Base-by-base conservation (phyloP, 176 grass and related monocot genomes). In the Thinopyrum elongatum region DNA sequence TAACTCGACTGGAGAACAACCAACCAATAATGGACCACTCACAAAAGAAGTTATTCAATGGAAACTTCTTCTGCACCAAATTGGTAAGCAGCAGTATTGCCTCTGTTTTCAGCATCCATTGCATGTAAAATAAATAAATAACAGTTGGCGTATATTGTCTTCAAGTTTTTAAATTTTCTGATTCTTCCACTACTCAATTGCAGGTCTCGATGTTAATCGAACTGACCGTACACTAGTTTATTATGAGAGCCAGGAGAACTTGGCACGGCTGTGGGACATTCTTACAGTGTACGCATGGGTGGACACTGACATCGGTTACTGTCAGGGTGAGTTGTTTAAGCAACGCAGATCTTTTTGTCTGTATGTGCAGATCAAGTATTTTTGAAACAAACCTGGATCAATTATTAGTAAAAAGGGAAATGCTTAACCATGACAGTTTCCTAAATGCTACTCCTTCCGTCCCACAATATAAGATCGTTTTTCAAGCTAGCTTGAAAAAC, bases 31-130 rank as follows among this genome's bases (percentile, higher is more conserved):
- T 60, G 86, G 71, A 68, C 85, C 70, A 17, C 42, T 85, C 30
- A 25, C 87, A 16, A 91, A 94, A 87, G 89, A 89, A 87, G 66
- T 87, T 78, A 83, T 95, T 87, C 91, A 94, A 59, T 98, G 97
- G 96, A 98, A 95, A 66, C 92, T 94, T 76, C 87, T 90, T 82
- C 90, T 98, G 51, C 97, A 98, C 89, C 97, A 98, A 89, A 98
- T 98, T 89, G 97, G 97, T 98, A 91, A 80, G 41, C 57, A 80
- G 41, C 27, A 49, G 28, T 57, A 2, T 39, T 77, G 36, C 34
- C 38, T 65, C 46, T 80, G 17, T 61, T 81, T 74, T 34, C 3
- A 58, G 22, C 42, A 82, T 68, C 75, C 27, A 8, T 65, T 21
- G 4, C 22, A 84, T 74, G 58, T 49, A 21, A 10, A 42, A 22